Base-by-base conservation (phyloP, 1,284 basidiomycete species). In the Singerocomus inundabilis region DNA sequence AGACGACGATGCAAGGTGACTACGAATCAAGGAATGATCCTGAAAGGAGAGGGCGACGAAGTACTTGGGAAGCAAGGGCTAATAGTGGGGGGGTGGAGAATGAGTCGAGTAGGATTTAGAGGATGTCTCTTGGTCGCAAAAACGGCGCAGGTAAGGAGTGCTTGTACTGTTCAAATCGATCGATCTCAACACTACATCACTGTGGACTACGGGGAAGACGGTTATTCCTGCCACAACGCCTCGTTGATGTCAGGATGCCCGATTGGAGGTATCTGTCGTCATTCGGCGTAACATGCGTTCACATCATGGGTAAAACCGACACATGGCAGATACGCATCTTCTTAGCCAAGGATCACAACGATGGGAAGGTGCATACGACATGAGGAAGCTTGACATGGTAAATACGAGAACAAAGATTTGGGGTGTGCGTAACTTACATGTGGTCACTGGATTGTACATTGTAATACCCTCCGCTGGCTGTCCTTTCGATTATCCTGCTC, bases 371-470 rank as follows among this genome's bases (percentile, higher is more conserved):
- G 18, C 24, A 18, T 30, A 21, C 25, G 15, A 18, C 6, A 3
- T 6, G 21, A 30, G 13, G 38, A 33, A 44, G 35, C 18, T 39
- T n/a, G 9, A 41, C 12, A 29, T 31, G 28, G 42, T 62, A 16
- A 58, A 61, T 43, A 49, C 21, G 13, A 8, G 25, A 40, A 44
- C 11, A 26, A 43, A 41, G 31, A 25, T 25, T 28, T 5, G 12
- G 36, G 18, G n/a, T 13, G 6, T 21, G 25, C 41, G 33, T 18
- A 35, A 47, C 55, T 49, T 53, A 63, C 50, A 49, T 30, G 28
- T 8, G n/a, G 16, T 48, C 32, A 62, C 48, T 66, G 60, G 40
- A 66, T 52, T 16, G 28, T 51, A 48, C 60, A 62, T 43, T 49
- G 47, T 25, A 24, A 28, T n/a, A 28, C 21, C 28, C 44, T 61